These are phyloP conservation scores for Barnettozyma sp. DNA, from an alignment of 805 yeast species.

Conservation along the genomic window DNA sequence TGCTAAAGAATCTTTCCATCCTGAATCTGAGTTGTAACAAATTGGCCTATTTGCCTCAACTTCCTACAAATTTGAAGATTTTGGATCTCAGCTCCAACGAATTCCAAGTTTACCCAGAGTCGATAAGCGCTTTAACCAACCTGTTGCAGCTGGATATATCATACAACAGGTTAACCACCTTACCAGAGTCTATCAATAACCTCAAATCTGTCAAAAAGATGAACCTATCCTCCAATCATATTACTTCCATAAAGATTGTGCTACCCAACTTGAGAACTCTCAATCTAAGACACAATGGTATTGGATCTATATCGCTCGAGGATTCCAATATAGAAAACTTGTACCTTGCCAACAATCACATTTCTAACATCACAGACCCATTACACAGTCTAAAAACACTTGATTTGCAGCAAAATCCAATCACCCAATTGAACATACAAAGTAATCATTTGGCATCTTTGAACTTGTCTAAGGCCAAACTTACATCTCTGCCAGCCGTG, in stretches of 20 bases:
- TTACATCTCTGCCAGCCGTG: conserved; percentile 63
- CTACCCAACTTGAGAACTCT: conserved; percentile 57
- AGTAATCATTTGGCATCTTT: conserved; percentile 61
- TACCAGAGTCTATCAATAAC: conserved; percentile 58
- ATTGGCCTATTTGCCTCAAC: conserved; percentile 52
- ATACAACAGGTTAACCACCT: conserved; percentile 56
- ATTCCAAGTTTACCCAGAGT: conserved; percentile 55
- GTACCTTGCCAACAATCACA: conserved; percentile 66
- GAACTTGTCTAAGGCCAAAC: conserved; percentile 74
- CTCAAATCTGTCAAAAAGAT: conserved; percentile 58
- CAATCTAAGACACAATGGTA: conserved; percentile 69
- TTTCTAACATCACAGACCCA: conserved; percentile 60
- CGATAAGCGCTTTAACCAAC: conserved; percentile 50
- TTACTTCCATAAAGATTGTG: conserved; percentile 34
- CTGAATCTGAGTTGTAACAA: conserved; percentile 73
- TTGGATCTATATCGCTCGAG: conserved; percentile 40
- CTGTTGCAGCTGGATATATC: conserved; percentile 71
- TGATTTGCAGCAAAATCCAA: conserved; percentile 76
- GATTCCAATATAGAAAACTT: conserved; percentile 53
- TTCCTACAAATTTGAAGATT: conserved; percentile 45
- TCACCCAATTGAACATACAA: conserved; percentile 54
- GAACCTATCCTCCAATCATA: conserved; percentile 66
- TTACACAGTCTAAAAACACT: conserved; percentile 59
- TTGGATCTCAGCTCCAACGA: conserved; percentile 79
- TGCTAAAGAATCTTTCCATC: conserved; percentile 46